These are phyloP conservation scores for Dacryopinax primogenitus DNA, from an alignment of 768 basidiomycete species.

Conservation along the genomic window DNA sequence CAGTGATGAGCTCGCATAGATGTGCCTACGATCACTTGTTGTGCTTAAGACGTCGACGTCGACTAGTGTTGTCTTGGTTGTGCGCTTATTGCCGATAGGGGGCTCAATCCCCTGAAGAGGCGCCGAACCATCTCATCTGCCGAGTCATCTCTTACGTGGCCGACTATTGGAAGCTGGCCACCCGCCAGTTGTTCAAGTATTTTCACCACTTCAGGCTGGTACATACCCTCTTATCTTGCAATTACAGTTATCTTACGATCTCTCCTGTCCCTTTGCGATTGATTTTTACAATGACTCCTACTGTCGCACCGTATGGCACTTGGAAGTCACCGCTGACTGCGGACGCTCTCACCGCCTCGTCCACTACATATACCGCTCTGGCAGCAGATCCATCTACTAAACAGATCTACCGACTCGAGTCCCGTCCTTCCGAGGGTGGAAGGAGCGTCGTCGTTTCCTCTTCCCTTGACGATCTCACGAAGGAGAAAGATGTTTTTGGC, in stretches of 20 bases:
- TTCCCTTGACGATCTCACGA: conserved; percentile 21
- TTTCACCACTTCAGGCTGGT: too few relatives aligned
- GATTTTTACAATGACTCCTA: not conserved
- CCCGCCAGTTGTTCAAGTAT: too few relatives aligned
- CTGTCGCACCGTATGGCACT: conserved; percentile 42
- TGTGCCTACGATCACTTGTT: too few relatives aligned
- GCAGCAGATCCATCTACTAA: conserved; percentile 40
- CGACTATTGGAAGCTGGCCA: too few relatives aligned
- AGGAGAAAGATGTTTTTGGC: conserved; percentile 40
- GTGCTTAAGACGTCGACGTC: too few relatives aligned
- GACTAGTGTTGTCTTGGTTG: too few relatives aligned
- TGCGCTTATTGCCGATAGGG: too few relatives aligned
- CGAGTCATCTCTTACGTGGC: too few relatives aligned
- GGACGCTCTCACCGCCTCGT: conserved; percentile 35
- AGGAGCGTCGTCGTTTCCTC: conserved; percentile 46
- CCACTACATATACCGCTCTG: conserved; percentile 31
- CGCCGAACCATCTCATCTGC: too few relatives aligned
- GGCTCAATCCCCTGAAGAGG: too few relatives aligned
- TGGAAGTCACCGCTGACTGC: conserved; percentile 49
- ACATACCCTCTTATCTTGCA: not conserved
- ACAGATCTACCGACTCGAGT: conserved; percentile 44
- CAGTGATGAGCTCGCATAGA: too few relatives aligned
- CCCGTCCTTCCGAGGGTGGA: conserved; percentile 43
- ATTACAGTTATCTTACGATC: not conserved
- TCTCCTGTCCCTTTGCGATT: not conserved